Evolutionary conservation across 768 basidiomycete species (phyloP).

Genomic region (Pisolithus orientalis): DNA sequence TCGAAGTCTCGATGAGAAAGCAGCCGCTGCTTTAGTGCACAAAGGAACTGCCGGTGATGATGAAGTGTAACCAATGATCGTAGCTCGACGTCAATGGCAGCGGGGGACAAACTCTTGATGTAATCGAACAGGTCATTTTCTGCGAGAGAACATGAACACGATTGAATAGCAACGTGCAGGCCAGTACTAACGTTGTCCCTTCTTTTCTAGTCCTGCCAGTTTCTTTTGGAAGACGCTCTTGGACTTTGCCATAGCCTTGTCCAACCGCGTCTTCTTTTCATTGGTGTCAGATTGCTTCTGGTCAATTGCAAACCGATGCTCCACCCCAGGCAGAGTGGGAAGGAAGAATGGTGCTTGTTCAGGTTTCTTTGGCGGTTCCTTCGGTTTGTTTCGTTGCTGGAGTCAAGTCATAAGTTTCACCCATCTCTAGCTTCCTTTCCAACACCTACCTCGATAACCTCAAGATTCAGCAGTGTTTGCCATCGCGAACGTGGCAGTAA

Average conservation of each 20-base stretch:
- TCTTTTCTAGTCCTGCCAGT: conserved; percentile 46
- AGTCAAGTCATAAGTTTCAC: neutral
- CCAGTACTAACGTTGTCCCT: conserved; percentile 61
- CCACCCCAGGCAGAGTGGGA: conserved; percentile 85
- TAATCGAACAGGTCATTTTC: conserved; percentile 82
- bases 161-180: neutral
- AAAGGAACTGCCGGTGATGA: conserved; percentile 61
- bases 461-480: conserved; percentile 96
- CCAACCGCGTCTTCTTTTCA: conserved; percentile 44
- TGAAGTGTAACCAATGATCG: conserved; percentile 67
- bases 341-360: conserved; percentile 98
- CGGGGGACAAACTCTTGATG: conserved; percentile 82
- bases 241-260: conserved; percentile 42
- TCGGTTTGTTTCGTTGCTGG: conserved; percentile 93
- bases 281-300: conserved; percentile 32
- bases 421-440: neutral
- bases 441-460: conserved; percentile 77
- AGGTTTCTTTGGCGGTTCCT: conserved; percentile 89
- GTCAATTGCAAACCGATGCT: conserved; percentile 68
- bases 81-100: conserved; percentile 86
- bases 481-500: conserved; percentile 87
- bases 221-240: conserved; percentile 71
- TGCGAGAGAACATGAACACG: conserved; percentile 21
- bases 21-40: conserved; percentile 67
- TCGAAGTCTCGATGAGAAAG: conserved; percentile 86